These are phyloP conservation scores for Ustilago xerochloae DNA, from an alignment of 1,284 basidiomycete genomes.

Conservation along the genomic window DNA sequence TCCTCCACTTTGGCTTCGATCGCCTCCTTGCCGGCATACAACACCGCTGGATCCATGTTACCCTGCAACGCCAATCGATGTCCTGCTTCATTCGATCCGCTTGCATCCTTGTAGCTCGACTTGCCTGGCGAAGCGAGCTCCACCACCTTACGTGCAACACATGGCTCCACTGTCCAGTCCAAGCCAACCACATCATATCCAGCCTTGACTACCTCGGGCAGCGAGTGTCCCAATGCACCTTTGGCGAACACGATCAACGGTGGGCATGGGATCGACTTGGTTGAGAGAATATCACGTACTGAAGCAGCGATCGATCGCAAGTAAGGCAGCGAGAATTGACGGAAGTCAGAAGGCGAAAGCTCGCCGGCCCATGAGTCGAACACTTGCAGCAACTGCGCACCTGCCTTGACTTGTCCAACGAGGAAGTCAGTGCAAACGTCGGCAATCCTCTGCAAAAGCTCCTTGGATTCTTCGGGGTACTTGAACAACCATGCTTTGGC, in stretches of 20 bases:
- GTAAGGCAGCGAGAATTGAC: conserved; percentile 65
- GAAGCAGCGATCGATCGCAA: conserved; percentile 60
- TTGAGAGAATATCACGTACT: conserved; percentile 62
- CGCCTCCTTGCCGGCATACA: conserved; percentile 81
- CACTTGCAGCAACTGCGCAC: conserved; percentile 66
- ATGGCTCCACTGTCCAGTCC: conserved; percentile 66
- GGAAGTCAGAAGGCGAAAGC: conserved; percentile 66
- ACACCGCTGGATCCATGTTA: conserved; percentile 89
- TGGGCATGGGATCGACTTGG: conserved; percentile 53
- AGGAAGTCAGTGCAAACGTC: conserved; percentile 66
- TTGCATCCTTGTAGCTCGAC: conserved; percentile 44
- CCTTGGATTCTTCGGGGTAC: conserved; percentile 63
- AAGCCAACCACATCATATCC: conserved; percentile 68
- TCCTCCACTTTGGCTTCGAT: conserved; percentile 88
- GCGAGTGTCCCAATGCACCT: conserved; percentile 64
- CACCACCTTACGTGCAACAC: conserved; percentile 60
- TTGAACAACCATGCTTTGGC: conserved; percentile 67
- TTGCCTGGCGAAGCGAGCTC: conserved; percentile 52
- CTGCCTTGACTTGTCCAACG: conserved; percentile 65
- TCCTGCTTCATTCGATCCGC: conserved; percentile 57
- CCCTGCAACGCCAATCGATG: conserved; percentile 84
- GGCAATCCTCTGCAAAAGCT: conserved; percentile 62
- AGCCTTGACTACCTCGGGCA: conserved; percentile 61
- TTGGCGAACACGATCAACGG: conserved; percentile 67
- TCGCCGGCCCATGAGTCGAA: conserved; percentile 68